Percentiles rank a stretch among this genome's conserved stretches.
Evolutionary conservation across 345 rosid genomes (phyloP).

Genomic region (Citrus cavaleriei): DNA sequence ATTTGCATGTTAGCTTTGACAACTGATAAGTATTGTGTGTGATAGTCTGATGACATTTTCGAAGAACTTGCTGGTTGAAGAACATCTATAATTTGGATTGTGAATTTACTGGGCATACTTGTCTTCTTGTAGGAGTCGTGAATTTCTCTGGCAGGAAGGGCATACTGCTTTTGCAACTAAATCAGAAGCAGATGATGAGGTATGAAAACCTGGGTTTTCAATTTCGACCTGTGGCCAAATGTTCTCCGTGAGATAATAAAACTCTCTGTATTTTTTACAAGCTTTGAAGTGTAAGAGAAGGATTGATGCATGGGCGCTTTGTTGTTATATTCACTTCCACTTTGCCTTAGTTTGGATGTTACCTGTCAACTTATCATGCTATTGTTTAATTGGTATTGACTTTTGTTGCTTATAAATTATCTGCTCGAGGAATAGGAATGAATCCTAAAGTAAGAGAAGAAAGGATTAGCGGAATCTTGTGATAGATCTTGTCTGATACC

Average conservation of each 20-base stretch:
- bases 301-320: not conserved
- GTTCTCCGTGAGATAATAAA: not conserved
- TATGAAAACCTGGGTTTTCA: slow-evolving; percentile 18
- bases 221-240: slow-evolving; percentile 7
- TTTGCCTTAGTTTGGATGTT: not conserved
- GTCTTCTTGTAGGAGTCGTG: slow-evolving; percentile 75
- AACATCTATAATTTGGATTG: not conserved
- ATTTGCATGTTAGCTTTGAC: not conserved
- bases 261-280: not conserved
- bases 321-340: not conserved
- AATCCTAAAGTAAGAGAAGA: not conserved
- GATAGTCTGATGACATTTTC: not conserved
- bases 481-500: not conserved
- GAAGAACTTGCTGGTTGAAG: not conserved
- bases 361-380: not conserved
- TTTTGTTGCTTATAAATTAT: not conserved
- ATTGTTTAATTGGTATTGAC: not conserved
- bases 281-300: not conserved
- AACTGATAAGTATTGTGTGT: not conserved
- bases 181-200: slow-evolving; percentile 92
- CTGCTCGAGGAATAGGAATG: not conserved
- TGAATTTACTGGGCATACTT: not conserved
- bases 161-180: slow-evolving; percentile 93
- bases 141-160: slow-evolving; percentile 99
- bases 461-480: not conserved